Evolutionary conservation across 1,284 basidiomycete species (phyloP).

Genomic region (Naganishia albida): DNA sequence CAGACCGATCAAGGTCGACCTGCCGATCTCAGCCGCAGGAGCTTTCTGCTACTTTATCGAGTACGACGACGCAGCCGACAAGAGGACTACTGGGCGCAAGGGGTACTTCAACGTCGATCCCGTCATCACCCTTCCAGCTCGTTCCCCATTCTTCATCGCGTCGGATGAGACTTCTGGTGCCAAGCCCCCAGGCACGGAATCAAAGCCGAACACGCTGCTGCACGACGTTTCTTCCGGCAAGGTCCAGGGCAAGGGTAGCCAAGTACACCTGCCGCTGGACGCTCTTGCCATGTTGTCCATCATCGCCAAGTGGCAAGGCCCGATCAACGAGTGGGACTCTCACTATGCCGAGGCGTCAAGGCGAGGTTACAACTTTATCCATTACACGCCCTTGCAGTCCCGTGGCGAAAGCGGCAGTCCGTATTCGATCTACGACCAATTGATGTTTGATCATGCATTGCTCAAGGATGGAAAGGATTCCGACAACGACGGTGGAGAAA

Average conservation of each 20-base stretch:
- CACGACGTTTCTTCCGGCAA: constrained; percentile 26
- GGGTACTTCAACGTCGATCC: constrained; percentile 97
- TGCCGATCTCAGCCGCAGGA: constrained; percentile 90
- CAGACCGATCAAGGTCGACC: constrained; percentile 85
- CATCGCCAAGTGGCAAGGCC: constrained; percentile 96
- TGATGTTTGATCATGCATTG: constrained; percentile 72
- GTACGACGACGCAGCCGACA: constrained; percentile 62
- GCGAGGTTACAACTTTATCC: constrained; percentile 92
- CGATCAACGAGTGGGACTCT: constrained; percentile 69
- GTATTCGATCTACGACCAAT: constrained; percentile 86
- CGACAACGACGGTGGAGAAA: constrained; percentile 58
- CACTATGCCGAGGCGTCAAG: constrained; percentile 78
- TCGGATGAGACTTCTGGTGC: constrained; percentile 47
- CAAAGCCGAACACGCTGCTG: constrained; percentile 28
- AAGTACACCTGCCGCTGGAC: constrained; percentile 72
- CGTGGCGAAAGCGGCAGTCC: constrained; percentile 84
- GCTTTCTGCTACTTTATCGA: constrained; percentile 93
- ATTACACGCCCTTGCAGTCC: constrained; percentile 90
- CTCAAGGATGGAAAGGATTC: constrained; percentile 60
- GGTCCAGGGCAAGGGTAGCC: constrained; percentile 57
- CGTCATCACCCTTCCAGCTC: constrained; percentile 70
- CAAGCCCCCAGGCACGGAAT: constrained; percentile 49
- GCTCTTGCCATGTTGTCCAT: constrained; percentile 81
- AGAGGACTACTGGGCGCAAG: constrained; percentile 71
- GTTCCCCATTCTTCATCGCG: constrained; percentile 65